Percentiles rank a stretch among this genome's conserved stretches.
phyloP scores from a whole-genome alignment of 768 basidiomycete genomes.

The Tylopilus sp. region DNA sequence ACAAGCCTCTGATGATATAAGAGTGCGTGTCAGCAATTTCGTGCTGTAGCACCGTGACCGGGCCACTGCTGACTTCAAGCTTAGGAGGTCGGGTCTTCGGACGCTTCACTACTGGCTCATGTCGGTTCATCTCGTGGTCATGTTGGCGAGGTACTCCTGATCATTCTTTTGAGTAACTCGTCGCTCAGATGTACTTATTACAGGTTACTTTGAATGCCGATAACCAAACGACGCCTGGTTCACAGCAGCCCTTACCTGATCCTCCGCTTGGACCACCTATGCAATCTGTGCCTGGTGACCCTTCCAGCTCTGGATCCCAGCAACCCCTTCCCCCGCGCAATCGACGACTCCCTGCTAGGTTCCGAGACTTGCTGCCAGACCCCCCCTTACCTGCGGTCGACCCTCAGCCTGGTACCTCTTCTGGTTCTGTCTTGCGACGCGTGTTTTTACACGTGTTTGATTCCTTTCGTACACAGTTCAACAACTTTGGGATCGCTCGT shows the following conservation, averaged over 20 bases:
- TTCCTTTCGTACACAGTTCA: neutral
- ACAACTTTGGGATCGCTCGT: neutral
- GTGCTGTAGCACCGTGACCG: too few relatives aligned
- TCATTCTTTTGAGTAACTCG: too few relatives aligned
- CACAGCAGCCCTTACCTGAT: neutral
- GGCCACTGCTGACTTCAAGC: neutral
- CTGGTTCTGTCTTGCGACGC: neutral
- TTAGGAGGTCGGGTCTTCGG: neutral
- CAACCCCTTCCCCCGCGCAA: neutral
- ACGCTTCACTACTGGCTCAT: too few relatives aligned
- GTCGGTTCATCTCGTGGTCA: too few relatives aligned
- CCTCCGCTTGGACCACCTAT: neutral
- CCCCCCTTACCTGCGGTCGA: neutral
- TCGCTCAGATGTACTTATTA: too few relatives aligned
- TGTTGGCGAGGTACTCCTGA: too few relatives aligned
- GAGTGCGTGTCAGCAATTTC: neutral
- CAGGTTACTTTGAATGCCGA: neutral
- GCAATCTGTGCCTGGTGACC: neutral
- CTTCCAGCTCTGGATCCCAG: neutral
- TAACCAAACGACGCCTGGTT: too few relatives aligned
- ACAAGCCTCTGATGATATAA: neutral
- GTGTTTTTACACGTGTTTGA: neutral
- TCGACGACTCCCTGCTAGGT: neutral
- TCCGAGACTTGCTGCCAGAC: neutral
- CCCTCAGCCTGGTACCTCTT: neutral